These are phyloP conservation scores for Daldinia sp. DNA, from an alignment of 2,329 filamentous ascomycete genomes.

Conservation along the genomic window DNA sequence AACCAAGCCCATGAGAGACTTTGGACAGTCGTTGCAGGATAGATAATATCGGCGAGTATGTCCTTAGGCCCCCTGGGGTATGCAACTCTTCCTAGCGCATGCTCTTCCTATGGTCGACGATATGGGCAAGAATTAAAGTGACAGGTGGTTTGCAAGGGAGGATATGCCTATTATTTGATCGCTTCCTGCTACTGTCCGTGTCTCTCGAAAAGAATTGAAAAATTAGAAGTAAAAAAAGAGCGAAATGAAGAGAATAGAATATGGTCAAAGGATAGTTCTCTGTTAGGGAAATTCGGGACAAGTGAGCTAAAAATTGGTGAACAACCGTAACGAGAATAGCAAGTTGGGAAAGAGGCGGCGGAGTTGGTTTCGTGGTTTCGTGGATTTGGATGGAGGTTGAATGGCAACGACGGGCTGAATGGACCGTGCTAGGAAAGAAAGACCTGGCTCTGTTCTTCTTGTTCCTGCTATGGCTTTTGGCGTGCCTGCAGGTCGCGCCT, in stretches of 20 bases:
- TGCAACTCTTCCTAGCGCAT: conserved; percentile 45
- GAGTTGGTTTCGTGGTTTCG: conserved; percentile 21
- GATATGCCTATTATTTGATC: conserved; percentile 24
- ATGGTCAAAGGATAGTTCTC: background rate
- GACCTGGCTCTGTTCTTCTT: conserved; percentile 14
- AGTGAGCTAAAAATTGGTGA: background rate
- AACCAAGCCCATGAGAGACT: conserved; percentile 2
- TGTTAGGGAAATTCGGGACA: background rate
- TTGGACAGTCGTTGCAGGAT: background rate
- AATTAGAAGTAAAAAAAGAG: conserved; percentile 9
- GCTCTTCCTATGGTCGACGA: conserved; percentile 32
- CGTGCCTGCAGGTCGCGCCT: conserved; percentile 36
- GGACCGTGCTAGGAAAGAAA: conserved; percentile 32
- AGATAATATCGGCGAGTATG: conserved; percentile 14
- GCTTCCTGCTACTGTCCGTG: conserved; percentile 12
- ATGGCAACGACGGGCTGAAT: conserved; percentile 30
- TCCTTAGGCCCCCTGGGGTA: conserved; percentile 34
- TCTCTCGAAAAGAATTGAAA: conserved; percentile 6
- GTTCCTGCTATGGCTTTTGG: conserved; percentile 26
- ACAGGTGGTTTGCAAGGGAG: conserved; percentile 20
- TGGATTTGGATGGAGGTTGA: conserved; percentile 34
- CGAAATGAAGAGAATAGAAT: conserved; percentile 11
- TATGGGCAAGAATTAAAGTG: conserved; percentile 2
- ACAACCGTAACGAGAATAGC: conserved; percentile 1
- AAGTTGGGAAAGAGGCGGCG: conserved; percentile 30